Evolutionary conservation across 129 eudicot genomes (phyloP).

Genomic region (sunflower (Helianthus annuus)): HanXRQr2.0-SUNRISE NC_035437.2:90711778-90712277

Average conservation of each 20-base stretch:
- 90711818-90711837: slow-evolving; percentile 73
- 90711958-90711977: slow-evolving; percentile 58
- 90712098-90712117: slow-evolving; percentile 89
- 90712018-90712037: slow-evolving; percentile 62
- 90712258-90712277: slow-evolving; percentile 55
- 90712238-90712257: slow-evolving; percentile 49
- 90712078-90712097: slow-evolving; percentile 80
- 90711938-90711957: slow-evolving; percentile 56
- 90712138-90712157: slow-evolving; percentile 84
- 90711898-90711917: slow-evolving; percentile 57
- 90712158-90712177: slow-evolving; percentile 85
- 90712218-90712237: slow-evolving; percentile 65
- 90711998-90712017: slow-evolving; percentile 46
- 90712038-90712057: slow-evolving; percentile 60
- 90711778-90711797: slow-evolving; percentile 75
- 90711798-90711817: slow-evolving; percentile 81
- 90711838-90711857: slow-evolving; percentile 79
- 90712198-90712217: slow-evolving; percentile 91
- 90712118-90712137: slow-evolving; percentile 76
- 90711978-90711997: slow-evolving; percentile 58
- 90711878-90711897: slow-evolving; percentile 77
- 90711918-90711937: slow-evolving; percentile 53
- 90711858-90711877: slow-evolving; percentile 80
- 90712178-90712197: slow-evolving; percentile 92
- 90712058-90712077: slow-evolving; percentile 81